These are phyloP conservation scores for Garcia nutans DNA, from an alignment of 345 rosid species.

Conservation along the genomic window DNA sequence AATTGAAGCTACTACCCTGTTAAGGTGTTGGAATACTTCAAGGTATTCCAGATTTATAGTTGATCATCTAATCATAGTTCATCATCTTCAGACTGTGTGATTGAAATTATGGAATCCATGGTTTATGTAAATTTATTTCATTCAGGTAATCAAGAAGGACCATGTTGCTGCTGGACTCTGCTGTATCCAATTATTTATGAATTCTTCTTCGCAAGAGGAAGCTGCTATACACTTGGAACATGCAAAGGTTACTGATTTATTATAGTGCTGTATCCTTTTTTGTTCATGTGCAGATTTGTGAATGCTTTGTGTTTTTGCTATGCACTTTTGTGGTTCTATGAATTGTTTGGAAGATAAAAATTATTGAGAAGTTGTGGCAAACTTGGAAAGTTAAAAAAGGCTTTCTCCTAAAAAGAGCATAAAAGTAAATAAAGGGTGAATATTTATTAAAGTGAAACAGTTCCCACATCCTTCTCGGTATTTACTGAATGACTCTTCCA, in stretches of 20 bases:
- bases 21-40: background rate
- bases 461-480: background rate
- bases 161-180: slow-evolving; percentile 94
- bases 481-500: background rate
- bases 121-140: slow-evolving; percentile 8
- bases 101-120: background rate
- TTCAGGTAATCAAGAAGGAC: slow-evolving; percentile 91
- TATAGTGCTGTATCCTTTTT: background rate
- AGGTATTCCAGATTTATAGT: background rate
- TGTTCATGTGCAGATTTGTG: slow-evolving; percentile 6
- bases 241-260: slow-evolving; percentile 60
- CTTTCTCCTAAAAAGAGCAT: no score
- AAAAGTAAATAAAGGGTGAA: no score
- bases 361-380: no score
- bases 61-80: background rate
- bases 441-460: background rate
- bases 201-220: slow-evolving; percentile 83
- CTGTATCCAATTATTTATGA: slow-evolving; percentile 89
- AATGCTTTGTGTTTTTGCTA: background rate
- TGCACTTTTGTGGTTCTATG: no score
- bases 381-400: no score
- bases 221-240: slow-evolving; percentile 86
- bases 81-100: background rate
- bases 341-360: no score
- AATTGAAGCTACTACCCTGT: background rate